Evolutionary conservation across 306 rosid species (phyloP), one percentile per base, ranked within the genome.

Genomic region (Cucumis melo): DNA sequence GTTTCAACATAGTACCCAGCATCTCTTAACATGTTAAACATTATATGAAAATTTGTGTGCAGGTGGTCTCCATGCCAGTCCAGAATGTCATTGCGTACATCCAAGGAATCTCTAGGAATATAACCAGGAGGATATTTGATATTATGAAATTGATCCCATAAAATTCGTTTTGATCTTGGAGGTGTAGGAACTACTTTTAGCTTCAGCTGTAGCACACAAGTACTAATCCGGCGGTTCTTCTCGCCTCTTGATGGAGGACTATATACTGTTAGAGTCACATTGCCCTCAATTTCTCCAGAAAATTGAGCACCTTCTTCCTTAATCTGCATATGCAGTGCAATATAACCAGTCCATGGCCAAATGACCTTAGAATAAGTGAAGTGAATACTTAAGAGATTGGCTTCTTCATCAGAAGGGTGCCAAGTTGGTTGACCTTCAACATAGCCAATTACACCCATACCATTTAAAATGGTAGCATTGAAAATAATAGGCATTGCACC

Each of bases 1-100:
- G 92, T 86, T 90, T 94, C 99, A 53, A 94, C 81, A 84, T 82
- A 87, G 85, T 94, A 94, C 74, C 91, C 99, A 50, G 92, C 90
- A 70, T 94, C 99, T 62, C 96, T 86, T 82, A 94, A 85, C 92
- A 87, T 94, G 83, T 94, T 92, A 87, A 92, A 94, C 96, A 94
- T 91, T 77, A 94, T 94, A 81, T 94, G 97, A 80, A 89, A 94
- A 83, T 92, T 94, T 48, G 97, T 92, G 77, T 94, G 99, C 59
- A 94, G 86, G 84, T 94, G 97, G 86, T 94, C 99, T 17, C 99
- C 99, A 74, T 94, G 99, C 99, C 99, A 94, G 81, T 94, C 99
- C 71, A 94, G 97, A 81, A 94, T 94, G 87, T 94, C 99, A 83
- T 92, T 94, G 36, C 96, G 96, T 78, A 94, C 97, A 84, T 94